These are phyloP conservation scores for Stenocarpella maydis DNA, from an alignment of 2,329 filamentous ascomycete genomes.

Conservation along the genomic window DNA sequence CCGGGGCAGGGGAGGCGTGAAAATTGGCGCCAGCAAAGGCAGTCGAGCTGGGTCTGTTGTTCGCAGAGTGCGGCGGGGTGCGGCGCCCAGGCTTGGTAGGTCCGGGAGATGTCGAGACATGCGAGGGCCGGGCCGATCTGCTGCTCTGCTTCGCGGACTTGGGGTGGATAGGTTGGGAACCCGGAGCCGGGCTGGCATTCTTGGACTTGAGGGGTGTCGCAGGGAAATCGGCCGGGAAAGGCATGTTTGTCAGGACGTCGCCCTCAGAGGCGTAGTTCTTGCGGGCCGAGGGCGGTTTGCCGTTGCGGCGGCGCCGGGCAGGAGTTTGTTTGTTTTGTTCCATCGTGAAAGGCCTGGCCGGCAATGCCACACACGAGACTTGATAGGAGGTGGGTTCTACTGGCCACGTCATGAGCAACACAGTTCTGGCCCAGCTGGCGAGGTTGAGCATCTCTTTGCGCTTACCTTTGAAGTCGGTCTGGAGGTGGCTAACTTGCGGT, in stretches of 20 bases:
- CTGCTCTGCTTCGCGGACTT: constrained; percentile 44
- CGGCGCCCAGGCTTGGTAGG: constrained; percentile 50
- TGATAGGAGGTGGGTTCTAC: constrained; percentile 8
- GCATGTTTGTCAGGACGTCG: constrained; percentile 52
- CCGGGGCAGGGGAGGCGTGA: constrained; percentile 91
- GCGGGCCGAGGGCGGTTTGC: constrained; percentile 50
- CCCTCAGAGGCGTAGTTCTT: constrained; percentile 69
- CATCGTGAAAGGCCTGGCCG: constrained; percentile 42
- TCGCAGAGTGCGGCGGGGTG: constrained; percentile 54
- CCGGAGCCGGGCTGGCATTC: constrained; percentile 47
- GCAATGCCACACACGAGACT: background rate
- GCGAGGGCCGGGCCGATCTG: constrained; percentile 44
- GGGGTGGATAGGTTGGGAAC: constrained; percentile 42
- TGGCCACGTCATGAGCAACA: constrained; percentile 9
- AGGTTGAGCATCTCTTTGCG: background rate
- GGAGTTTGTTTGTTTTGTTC: constrained; percentile 48
- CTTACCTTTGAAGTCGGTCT: constrained; percentile 23
- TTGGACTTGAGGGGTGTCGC: constrained; percentile 57
- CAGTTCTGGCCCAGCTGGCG: background rate
- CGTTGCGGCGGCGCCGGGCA: constrained; percentile 51
- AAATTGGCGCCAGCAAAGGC: constrained; percentile 89
- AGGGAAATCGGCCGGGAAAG: constrained; percentile 48
- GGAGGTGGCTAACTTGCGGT: constrained; percentile 27
- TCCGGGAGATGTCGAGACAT: constrained; percentile 52
- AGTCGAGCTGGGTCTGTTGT: constrained; percentile 54